A percentile compares a stretch with the other conserved stretches of the same genome.
phyloP scores from a whole-genome alignment of 2,329 filamentous ascomycete genomes.

The Colletotrichum viniferum region DNA sequence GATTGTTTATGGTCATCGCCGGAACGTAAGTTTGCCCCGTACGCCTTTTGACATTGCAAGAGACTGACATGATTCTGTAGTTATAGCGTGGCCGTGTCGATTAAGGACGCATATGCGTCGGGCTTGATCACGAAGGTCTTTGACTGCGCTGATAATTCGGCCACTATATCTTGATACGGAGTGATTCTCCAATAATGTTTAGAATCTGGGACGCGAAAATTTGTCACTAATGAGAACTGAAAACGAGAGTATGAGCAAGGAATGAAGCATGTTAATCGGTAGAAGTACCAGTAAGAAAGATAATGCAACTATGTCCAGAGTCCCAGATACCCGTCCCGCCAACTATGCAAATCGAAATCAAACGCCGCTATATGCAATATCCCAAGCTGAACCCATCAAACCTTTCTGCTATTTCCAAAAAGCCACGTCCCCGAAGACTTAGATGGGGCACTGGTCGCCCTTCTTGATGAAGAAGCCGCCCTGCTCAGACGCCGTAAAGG shows the following conservation, averaged over 20 bases:
- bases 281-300: not conserved
- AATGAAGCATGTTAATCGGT: not conserved
- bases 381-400: not conserved
- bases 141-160: not conserved
- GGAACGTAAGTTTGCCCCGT: not conserved
- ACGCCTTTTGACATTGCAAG: fast-evolving
- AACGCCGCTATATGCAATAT: not conserved
- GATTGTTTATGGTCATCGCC: not conserved
- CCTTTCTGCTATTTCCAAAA: not conserved
- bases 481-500: not conserved
- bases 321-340: not conserved
- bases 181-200: fast-evolving
- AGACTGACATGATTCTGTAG: not conserved
- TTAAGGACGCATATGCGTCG: not conserved
- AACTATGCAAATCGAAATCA: not conserved
- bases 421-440: not conserved
- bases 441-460: constrained; percentile 13
- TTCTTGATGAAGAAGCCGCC: constrained; percentile 2
- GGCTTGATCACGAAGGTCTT: not conserved
- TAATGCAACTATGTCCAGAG: not conserved
- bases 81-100: not conserved
- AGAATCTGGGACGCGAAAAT: fast-evolving
- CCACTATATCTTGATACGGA: not conserved
- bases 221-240: not conserved
- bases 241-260: not conserved